Evolutionary conservation across 805 yeast species (phyloP).

Genomic region (Diddensiella caesifluorescens): DNA sequence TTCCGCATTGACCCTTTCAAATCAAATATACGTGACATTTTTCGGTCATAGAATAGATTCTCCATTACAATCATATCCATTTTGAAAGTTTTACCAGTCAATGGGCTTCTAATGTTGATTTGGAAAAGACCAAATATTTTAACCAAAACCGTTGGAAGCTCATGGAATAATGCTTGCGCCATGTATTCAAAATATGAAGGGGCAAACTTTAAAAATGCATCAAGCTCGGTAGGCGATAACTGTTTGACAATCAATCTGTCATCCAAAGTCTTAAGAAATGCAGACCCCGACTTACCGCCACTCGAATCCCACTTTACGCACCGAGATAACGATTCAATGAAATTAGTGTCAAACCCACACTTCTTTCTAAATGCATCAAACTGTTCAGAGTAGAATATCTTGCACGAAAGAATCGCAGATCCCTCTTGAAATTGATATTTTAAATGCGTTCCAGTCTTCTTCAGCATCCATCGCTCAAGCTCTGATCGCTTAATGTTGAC

Average conservation of each 20-base stretch:
- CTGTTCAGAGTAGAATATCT: constrained; percentile 91
- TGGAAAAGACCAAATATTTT: constrained; percentile 95
- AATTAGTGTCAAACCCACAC: constrained; percentile 70
- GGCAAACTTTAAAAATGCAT: constrained; percentile 90
- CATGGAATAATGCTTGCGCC: constrained; percentile 92
- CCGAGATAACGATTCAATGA: constrained; percentile 83
- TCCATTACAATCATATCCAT: constrained; percentile 96
- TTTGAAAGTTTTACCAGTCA: constrained; percentile 68
- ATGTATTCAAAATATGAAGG: constrained; percentile 95
- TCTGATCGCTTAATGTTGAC: constrained; percentile 19
- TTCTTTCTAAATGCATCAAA: constrained; percentile 88
- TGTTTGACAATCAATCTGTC: constrained; percentile 87
- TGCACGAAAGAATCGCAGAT: constrained; percentile 76
- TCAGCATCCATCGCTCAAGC: constrained; percentile 67
- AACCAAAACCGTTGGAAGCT: constrained; percentile 88
- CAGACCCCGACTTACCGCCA: constrained; percentile 97
- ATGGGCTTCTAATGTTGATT: constrained; percentile 76
- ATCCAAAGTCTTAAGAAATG: constrained; percentile 86
- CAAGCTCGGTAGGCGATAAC: constrained; percentile 79
- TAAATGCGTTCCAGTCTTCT: constrained; percentile 81
- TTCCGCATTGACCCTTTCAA: constrained; percentile 97
- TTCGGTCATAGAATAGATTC: constrained; percentile 79
- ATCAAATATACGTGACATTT: constrained; percentile 83
- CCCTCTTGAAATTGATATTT: constrained; percentile 90
- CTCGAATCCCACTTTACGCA: constrained; percentile 94